A percentile compares a stretch with the other conserved stretches of the same genome.
Evolutionary conservation across 495 filamentous ascomycete species (phyloP).

Genomic region (Letharia columbiana): DNA sequence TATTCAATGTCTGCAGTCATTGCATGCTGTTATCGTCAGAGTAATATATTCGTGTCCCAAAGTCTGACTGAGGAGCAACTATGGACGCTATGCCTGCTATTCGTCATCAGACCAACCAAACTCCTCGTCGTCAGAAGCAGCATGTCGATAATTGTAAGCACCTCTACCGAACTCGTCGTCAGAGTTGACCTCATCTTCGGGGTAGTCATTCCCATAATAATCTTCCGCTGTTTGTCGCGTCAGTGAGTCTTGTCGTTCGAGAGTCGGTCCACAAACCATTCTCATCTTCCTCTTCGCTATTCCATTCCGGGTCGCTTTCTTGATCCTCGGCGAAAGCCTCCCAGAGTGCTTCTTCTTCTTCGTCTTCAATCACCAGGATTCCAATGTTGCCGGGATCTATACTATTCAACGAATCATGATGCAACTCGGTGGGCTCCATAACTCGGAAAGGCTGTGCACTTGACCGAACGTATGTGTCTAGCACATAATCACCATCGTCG

Average conservation of each 20-base stretch:
- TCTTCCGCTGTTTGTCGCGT: conserved; percentile 46
- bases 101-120: conserved; percentile 46
- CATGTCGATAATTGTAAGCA: conserved; percentile 40
- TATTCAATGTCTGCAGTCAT: neutral
- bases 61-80: neutral
- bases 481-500: conserved; percentile 51
- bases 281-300: conserved; percentile 54
- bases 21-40: neutral
- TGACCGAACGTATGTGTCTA: conserved; percentile 49
- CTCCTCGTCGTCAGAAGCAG: conserved; percentile 48
- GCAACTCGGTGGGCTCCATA: neutral
- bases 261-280: conserved; percentile 39
- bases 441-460: neutral
- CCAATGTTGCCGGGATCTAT: conserved; percentile 37
- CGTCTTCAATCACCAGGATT: conserved; percentile 49
- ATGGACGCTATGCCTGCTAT: conserved; percentile 8
- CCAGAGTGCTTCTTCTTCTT: conserved; percentile 49
- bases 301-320: conserved; percentile 45
- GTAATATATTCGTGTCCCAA: neutral
- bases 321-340: conserved; percentile 46
- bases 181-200: conserved; percentile 53
- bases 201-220: conserved; percentile 59
- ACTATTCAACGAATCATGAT: conserved; percentile 6
- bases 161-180: conserved; percentile 48
- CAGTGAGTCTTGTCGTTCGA: conserved; percentile 14